Conservation (phyloP, 2,329 filamentous ascomycete species). For the Fusarium pilosicola region DNA sequence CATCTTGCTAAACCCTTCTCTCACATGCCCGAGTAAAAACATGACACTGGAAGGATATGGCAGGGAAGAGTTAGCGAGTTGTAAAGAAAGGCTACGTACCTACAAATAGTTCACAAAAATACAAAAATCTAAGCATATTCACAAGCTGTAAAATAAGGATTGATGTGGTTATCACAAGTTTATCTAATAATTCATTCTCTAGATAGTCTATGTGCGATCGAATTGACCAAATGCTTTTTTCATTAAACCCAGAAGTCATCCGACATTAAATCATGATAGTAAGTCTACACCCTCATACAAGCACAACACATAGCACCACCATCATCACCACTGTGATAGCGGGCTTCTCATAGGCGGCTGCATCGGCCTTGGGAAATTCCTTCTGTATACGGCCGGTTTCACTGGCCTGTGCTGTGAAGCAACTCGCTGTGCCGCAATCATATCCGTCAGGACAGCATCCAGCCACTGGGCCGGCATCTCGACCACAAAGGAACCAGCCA, state of each 20-base stretch:
- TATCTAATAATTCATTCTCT: slow-evolving; percentile 22
- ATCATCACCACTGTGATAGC: slow-evolving; percentile 16
- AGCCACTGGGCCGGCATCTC: slow-evolving; percentile 67
- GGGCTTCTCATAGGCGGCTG: slow-evolving; percentile 2
- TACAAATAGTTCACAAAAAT: background rate
- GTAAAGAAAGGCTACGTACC: background rate
- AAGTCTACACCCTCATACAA: slow-evolving; percentile 9
- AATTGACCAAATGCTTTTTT: background rate
- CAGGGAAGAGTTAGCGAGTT: slow-evolving; percentile 9
- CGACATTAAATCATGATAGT: slow-evolving; percentile 3
- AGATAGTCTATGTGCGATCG: slow-evolving; percentile 18
- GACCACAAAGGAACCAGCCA: slow-evolving; percentile 81
- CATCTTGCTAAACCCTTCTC: slow-evolving; percentile 69
- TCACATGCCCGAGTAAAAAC: slow-evolving; percentile 68
- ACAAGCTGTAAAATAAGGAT: background rate
- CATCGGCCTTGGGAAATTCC: slow-evolving; percentile 52
- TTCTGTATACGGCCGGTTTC: slow-evolving; percentile 68
- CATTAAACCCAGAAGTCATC: slow-evolving; percentile 3
- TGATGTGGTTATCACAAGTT: background rate
- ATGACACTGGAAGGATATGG: background rate
- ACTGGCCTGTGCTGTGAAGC: slow-evolving; percentile 65
- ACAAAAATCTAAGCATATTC: background rate
- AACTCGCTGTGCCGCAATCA: slow-evolving; percentile 76
- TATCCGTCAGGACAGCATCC: slow-evolving; percentile 89
- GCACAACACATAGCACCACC: background rate